Base-by-base conservation (phyloP, 2,329 filamentous ascomycete species). In the Neonectria sp. region DNA sequence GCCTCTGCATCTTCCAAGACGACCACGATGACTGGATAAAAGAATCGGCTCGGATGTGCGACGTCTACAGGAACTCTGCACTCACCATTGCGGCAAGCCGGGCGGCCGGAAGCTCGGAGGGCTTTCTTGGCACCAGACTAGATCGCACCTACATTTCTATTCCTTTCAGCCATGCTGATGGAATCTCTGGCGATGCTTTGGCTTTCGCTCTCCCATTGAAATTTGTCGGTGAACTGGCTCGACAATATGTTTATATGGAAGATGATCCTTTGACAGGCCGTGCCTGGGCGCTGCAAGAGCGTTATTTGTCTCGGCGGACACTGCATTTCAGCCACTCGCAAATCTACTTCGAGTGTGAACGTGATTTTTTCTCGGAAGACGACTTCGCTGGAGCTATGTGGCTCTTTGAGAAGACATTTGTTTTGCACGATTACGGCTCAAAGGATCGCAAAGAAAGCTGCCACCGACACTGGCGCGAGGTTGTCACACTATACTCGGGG, bases 1-100 rank as follows among this genome's bases (percentile, higher is more conserved):
- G 40, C 45, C 55, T 48, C 55, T 58, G 55, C 37, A 57, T 57
- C 29, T n/a, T 57, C 13, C 55, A 57, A 33, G 37, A 57, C 24
- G 55, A 57, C 37, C 37, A 24, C 55, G 25, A 24, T 33, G 55
- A 57, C 45, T 46, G 55, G 55, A 40, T 4, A 29, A 45, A 15
- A 31, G 37, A 57, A 46, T 57, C 37, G 8, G 37, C 37, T 15
- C 55, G 40, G 15, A 57, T 57, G 55, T 46, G 55, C 17, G 24
- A 57, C 31, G 37, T 57, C 15, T 57, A 57, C 9, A 40, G 55
- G 25, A 31, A 46, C n/a, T 43, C 55, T 15, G 7, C n/a, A 21
- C 35, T 57, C 40, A 57, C 55, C n/a, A 57, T 57, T 45, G 55
- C 55, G 15, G 55, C 55, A n/a, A 25, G 37, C 13, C 55, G 55